Evolutionary conservation across 2,329 filamentous ascomycete species (phyloP).

Genomic region (Monosporascus sp.): DNA sequence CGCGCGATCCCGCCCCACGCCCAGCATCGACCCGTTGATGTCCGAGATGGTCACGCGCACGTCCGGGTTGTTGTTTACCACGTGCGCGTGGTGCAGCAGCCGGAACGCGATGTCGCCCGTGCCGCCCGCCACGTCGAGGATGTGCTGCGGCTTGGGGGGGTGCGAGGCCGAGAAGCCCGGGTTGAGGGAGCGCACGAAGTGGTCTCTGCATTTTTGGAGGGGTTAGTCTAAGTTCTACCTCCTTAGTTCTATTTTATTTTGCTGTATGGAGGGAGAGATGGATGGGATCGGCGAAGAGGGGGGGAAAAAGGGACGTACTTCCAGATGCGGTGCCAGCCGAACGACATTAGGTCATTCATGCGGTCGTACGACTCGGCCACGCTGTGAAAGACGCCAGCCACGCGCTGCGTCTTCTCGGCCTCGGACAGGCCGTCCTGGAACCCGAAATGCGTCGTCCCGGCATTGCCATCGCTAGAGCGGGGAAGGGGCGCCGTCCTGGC

Average conservation of each 20-base stretch:
- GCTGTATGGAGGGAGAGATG: not conserved
- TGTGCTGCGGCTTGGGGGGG: conserved; percentile 53
- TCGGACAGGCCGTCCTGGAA: conserved; percentile 76
- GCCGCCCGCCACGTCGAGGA: conserved; percentile 94
- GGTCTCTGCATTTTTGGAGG: conserved; percentile 51
- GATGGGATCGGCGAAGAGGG: conserved; percentile 1
- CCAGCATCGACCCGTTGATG: conserved; percentile 94
- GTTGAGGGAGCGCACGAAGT: conserved; percentile 89
- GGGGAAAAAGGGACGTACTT: conserved; percentile 47
- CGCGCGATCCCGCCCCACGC: conserved; percentile 77
- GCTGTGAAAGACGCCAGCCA: conserved; percentile 87
- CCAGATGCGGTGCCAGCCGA: conserved; percentile 95
- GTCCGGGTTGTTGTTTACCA: conserved; percentile 71
- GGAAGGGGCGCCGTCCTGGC: conserved; percentile 50
- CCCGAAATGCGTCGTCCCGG: conserved; percentile 75
- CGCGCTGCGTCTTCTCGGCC: conserved; percentile 64
- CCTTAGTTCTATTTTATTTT: not conserved
- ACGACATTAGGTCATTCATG: conserved; percentile 99
- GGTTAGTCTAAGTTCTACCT: conserved; percentile 1
- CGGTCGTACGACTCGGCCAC: conserved; percentile 92
- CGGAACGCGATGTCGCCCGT: conserved; percentile 98
- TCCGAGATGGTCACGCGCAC: conserved; percentile 88
- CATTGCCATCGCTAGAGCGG: conserved; percentile 4
- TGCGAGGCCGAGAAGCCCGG: conserved; percentile 57
- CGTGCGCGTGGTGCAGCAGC: conserved; percentile 81